phyloP scores from a whole-genome alignment of 1,284 basidiomycete genomes.

The Sphaerobolus stellatus region DNA sequence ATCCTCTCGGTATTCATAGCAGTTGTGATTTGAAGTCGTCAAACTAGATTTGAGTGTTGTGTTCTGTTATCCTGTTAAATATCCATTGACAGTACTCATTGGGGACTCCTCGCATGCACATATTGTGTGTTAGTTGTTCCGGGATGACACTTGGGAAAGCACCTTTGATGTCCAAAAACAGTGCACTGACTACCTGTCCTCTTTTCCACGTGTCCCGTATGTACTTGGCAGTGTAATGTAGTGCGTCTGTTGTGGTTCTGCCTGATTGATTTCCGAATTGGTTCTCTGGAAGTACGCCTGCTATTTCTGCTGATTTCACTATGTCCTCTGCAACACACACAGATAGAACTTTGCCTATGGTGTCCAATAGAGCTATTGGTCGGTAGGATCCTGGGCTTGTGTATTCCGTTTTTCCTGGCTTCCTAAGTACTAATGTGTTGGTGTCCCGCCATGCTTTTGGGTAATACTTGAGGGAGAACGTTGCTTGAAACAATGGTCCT shows the following conservation, averaged over 20 bases:
- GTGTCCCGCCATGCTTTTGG: not conserved
- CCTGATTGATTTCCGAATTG: slow-evolving; percentile 14
- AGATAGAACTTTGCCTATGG: slow-evolving; percentile 15
- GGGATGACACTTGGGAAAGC: slow-evolving; percentile 11
- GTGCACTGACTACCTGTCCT: slow-evolving; percentile 1
- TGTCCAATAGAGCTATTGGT: slow-evolving; percentile 15
- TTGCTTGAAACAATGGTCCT: not conserved
- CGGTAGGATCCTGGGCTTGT: slow-evolving; percentile 13
- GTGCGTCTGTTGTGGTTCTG: slow-evolving; percentile 13
- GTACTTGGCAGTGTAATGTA: slow-evolving; percentile 2
- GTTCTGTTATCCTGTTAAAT: not conserved
- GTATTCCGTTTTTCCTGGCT: slow-evolving; percentile 16
- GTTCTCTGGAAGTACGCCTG: slow-evolving; percentile 4
- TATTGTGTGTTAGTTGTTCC: slow-evolving; percentile 2
- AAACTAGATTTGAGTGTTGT: slow-evolving; percentile 2
- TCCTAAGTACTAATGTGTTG: slow-evolving; percentile 10
- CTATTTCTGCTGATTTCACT: not conserved
- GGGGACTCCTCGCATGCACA: slow-evolving; percentile 3
- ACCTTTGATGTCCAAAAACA: slow-evolving; percentile 11
- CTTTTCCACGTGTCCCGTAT: slow-evolving; percentile 7
- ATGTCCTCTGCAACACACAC: slow-evolving; percentile 8
- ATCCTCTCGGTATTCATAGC: not conserved
- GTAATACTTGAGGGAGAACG: not conserved
- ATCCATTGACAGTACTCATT: slow-evolving; percentile 2
- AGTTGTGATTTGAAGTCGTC: not conserved